phyloP scores from a whole-genome alignment of 108 stramenopile genomes.

The Nannochloropsis oceanica region DNA sequence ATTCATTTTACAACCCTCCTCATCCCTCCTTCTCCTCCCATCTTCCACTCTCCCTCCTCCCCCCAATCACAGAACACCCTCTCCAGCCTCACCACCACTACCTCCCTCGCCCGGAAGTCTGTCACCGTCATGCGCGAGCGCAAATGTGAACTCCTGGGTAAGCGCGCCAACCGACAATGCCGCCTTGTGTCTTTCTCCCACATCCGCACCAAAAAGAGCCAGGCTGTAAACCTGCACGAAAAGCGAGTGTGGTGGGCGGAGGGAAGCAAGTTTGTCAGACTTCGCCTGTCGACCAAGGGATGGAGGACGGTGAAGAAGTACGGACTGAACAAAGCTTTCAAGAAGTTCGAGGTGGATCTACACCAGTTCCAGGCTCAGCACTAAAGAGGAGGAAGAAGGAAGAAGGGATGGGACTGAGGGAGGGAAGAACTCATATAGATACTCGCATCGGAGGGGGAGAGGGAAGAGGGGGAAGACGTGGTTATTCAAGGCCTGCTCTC shows the following conservation, averaged over 20 bases:
- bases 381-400: not conserved
- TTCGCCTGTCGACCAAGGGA: slow-evolving; percentile 81
- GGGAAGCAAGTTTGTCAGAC: slow-evolving; percentile 40
- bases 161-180: slow-evolving; percentile 77
- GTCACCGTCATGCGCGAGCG: slow-evolving; percentile 19
- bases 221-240: slow-evolving; percentile 75
- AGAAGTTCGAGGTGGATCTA: slow-evolving; percentile 75
- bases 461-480: too few relatives aligned
- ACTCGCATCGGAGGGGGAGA: not conserved
- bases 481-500: too few relatives aligned
- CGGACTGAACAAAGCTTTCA: slow-evolving; percentile 74
- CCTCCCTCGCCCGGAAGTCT: not conserved
- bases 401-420: not conserved
- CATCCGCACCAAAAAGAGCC: slow-evolving; percentile 78
- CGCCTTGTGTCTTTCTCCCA: slow-evolving; percentile 83
- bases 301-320: slow-evolving; percentile 88
- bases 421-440: not conserved
- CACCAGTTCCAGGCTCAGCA: slow-evolving; percentile 51
- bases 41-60: too few relatives aligned
- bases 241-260: slow-evolving; percentile 67
- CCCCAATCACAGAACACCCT: too few relatives aligned
- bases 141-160: slow-evolving; percentile 43
- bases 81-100: too few relatives aligned
- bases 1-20: too few relatives aligned
- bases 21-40: too few relatives aligned